Percentiles rank a stretch among this genome's conserved stretches.
Evolutionary conservation across 164 flowering plant species (phyloP).

Genomic region (Malania oleifera): DNA sequence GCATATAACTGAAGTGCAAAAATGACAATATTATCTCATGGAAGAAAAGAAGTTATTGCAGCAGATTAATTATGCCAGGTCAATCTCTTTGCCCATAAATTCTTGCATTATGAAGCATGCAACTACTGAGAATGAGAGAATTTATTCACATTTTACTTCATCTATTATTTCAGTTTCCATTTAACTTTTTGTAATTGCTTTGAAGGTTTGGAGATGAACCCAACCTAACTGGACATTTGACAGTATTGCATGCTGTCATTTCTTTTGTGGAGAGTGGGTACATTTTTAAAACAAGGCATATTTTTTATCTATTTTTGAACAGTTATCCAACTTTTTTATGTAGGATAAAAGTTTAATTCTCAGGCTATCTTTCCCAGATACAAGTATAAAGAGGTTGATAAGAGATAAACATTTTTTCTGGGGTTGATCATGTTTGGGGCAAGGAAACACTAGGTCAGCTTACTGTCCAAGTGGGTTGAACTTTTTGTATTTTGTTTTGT

Average conservation of each 20-base stretch:
- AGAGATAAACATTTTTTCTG: conserved; percentile 26
- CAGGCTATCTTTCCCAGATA: no score
- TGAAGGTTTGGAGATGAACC: conserved; percentile 94
- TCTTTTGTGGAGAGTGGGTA: conserved; percentile 99
- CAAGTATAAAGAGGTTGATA: background rate
- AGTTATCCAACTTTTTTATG: no score
- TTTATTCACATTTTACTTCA: background rate
- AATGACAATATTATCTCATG: conserved; percentile 95
- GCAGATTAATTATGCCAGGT: conserved; percentile 99
- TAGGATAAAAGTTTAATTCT: no score
- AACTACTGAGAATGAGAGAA: background rate
- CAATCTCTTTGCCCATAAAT: conserved; percentile 7
- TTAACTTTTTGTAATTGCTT: conserved; percentile 3
- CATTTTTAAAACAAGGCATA: no score
- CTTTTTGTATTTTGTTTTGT: background rate
- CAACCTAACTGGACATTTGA: conserved; percentile 95
- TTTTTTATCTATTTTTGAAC: no score
- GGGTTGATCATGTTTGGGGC: conserved; percentile 91
- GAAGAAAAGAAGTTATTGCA: conserved; percentile 96
- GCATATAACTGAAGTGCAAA: conserved; percentile 54
- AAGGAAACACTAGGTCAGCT: conserved; percentile 88
- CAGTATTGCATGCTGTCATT: conserved; percentile 93
- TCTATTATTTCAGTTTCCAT: background rate
- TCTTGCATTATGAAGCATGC: conserved; percentile 1
- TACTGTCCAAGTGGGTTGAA: background rate